A percentile compares a stretch with the other conserved stretches of the same genome.
Conservation (phyloP, 1,284 basidiomycete genomes). For the Papiliotrema fonsecae region DNA sequence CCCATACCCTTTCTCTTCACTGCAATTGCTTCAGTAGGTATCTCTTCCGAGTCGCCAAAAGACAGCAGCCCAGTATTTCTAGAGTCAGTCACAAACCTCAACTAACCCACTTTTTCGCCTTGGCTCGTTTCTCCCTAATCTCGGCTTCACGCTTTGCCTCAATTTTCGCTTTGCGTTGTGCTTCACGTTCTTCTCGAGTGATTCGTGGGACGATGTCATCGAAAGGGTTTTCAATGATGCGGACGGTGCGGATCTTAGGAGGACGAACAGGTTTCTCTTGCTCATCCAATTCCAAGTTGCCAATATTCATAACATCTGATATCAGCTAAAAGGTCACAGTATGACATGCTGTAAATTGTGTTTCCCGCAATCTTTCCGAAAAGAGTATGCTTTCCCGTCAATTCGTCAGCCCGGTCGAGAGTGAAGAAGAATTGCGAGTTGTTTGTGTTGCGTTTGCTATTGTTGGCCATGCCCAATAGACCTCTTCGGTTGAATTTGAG, state of each 20-base stretch:
- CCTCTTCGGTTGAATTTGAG: constrained; percentile 64
- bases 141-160: constrained; percentile 71
- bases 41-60: constrained; percentile 75
- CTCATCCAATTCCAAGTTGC: constrained; percentile 77
- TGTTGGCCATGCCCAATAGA: constrained; percentile 90
- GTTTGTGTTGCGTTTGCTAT: constrained; percentile 74
- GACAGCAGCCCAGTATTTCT: constrained; percentile 84
- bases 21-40: constrained; percentile 50
- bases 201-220: constrained; percentile 93
- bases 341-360: constrained; percentile 74
- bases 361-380: constrained; percentile 63
- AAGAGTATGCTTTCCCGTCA: constrained; percentile 82
- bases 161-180: constrained; percentile 71
- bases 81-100: background rate
- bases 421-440: constrained; percentile 90
- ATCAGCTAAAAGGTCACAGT: constrained; percentile 6
- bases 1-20: constrained; percentile 74
- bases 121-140: constrained; percentile 61
- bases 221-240: constrained; percentile 88
- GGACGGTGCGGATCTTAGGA: constrained; percentile 77
- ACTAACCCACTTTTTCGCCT: constrained; percentile 69
- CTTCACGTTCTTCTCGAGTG: constrained; percentile 81
- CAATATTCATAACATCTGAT: constrained; percentile 81
- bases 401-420: constrained; percentile 78
- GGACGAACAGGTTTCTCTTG: constrained; percentile 81